Base-by-base conservation (phyloP, 1,139 yeast species). In the Pichia sp. region DNA sequence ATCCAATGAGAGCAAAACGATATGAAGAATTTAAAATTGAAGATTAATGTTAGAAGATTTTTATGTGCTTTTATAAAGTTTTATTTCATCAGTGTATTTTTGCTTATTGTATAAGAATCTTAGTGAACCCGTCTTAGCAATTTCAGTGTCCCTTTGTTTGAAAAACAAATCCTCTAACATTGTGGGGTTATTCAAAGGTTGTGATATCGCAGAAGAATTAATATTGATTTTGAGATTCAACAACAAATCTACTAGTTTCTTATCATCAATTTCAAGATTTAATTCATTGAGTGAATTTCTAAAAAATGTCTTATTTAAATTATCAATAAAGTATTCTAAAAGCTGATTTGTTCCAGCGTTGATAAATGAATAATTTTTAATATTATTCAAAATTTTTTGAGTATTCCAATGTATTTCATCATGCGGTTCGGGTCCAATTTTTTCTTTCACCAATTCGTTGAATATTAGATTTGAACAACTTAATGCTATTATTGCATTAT, bases 401-500 rank as follows among this genome's bases (percentile, higher is more conserved):
- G 26, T 25, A 28, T 32, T 26, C 37, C 33, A 37, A 22, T 31
- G 16, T 16, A 41, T 30, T 29, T 37, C 10, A n/a, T 24, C 23
- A 24, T 6, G n/a, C 6, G 36, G 36, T 5, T 6, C 36, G 8
- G 20, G 3, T 3, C 27, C 27, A 6, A 24, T n/a, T 12, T 33
- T 33, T 24, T 33, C 36, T 26, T 53, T 48, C 12, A 53, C 50
- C 12, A 60, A 38, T 42, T 55, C 56, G 38, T 53, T 56, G 48
- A 52, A 52, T 6, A 76, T 53, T 42, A 73, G 72, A 11, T 68
- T 64, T 4, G 85, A 77, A 32, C 80, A 58, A 36, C 69, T 67
- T 28, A 82, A 64, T 29, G 80, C 75, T 1, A 90, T 87, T 46
- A 87, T 62, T 0, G 97, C 94, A 39, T 84, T 78, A 35, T 85